phyloP scores from a whole-genome alignment of 257 asterid species.

The Ehretia macrophylla region DNA sequence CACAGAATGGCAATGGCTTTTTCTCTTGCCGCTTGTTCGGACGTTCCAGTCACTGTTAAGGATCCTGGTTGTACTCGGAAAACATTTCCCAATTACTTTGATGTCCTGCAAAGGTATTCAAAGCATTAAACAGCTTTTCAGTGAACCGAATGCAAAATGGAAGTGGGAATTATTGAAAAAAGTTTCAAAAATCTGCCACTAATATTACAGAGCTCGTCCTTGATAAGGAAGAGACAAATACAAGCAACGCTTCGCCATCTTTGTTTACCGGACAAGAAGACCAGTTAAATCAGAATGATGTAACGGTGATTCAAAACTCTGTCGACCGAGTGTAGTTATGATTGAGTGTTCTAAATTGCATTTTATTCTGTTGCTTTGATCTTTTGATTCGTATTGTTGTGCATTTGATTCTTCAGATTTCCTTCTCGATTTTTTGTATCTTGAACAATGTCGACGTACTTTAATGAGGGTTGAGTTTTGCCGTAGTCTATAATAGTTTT shows the following conservation, averaged over 20 bases:
- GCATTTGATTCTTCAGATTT: background rate
- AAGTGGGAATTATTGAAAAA: background rate
- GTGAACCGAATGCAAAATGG: background rate
- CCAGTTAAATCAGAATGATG: background rate
- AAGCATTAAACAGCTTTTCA: slow-evolving; percentile 40
- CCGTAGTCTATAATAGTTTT: too few relatives aligned
- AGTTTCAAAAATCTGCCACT: too few relatives aligned
- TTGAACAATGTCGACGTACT: background rate
- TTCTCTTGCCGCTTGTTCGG: slow-evolving; percentile 94
- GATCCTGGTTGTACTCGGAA: slow-evolving; percentile 97
- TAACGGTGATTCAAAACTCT: background rate
- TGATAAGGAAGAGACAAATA: too few relatives aligned
- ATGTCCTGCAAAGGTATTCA: slow-evolving; percentile 62
- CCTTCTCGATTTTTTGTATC: background rate
- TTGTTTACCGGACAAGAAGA: too few relatives aligned
- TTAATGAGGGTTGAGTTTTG: too few relatives aligned
- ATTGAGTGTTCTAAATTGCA: background rate
- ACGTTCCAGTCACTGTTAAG: slow-evolving; percentile 80
- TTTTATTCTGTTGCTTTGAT: background rate
- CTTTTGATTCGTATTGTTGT: background rate
- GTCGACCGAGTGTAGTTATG: background rate
- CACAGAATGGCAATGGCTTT: slow-evolving; percentile 99
- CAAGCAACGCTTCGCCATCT: too few relatives aligned
- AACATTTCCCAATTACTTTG: slow-evolving; percentile 87
- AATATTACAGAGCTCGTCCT: too few relatives aligned